These are phyloP conservation scores for Linum trigynum DNA, from an alignment of 345 rosid genomes.

Conservation along the genomic window DNA sequence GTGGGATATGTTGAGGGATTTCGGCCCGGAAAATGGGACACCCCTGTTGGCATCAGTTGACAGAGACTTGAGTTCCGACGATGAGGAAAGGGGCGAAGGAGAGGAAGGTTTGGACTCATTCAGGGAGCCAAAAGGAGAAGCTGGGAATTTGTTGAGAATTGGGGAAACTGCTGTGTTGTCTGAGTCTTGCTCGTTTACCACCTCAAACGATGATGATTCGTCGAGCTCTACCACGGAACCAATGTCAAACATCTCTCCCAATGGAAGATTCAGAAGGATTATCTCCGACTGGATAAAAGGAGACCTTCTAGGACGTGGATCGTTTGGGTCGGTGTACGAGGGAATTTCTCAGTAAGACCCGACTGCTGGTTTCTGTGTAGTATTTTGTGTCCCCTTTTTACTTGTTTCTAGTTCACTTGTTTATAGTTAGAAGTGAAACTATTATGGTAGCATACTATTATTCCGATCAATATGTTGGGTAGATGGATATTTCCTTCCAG, in stretches of 20 bases:
- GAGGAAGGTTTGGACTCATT: not conserved
- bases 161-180: not conserved
- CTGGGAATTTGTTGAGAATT: constrained; percentile 1
- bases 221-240: not conserved
- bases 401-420: not conserved
- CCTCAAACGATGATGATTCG: constrained; percentile 1
- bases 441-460: too few species aligned
- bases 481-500: too few species aligned
- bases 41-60: not conserved
- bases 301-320: constrained; percentile 28
- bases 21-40: constrained; percentile 16
- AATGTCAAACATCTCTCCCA: constrained; percentile 16
- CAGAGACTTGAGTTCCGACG: not conserved
- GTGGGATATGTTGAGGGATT: constrained; percentile 21
- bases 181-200: constrained; percentile 4
- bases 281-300: constrained; percentile 26
- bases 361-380: constrained; percentile 7
- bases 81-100: constrained; percentile 5
- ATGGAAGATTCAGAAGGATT: constrained; percentile 15
- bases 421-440: not conserved
- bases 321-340: constrained; percentile 30
- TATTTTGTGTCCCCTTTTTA: not conserved
- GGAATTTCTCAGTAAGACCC: constrained; percentile 19
- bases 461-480: too few species aligned
- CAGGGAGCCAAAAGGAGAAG: not conserved